These are phyloP conservation scores for Inonotus obliquus DNA, from an alignment of 1,284 basidiomycete genomes.

Conservation along the genomic window DNA sequence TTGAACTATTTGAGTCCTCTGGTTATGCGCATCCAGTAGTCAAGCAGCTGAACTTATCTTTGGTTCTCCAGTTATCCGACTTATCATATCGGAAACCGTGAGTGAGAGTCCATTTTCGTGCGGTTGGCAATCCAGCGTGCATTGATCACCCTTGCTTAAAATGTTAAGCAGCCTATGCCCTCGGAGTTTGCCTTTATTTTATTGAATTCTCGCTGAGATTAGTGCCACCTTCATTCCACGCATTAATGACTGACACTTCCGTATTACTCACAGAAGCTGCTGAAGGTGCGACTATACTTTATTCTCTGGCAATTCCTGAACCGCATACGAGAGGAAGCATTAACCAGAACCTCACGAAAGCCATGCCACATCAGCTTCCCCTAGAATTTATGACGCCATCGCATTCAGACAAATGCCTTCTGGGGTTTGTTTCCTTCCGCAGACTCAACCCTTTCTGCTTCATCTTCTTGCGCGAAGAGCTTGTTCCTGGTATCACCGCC, in stretches of 20 bases:
- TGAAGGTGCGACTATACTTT: background rate
- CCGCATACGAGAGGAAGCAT: background rate
- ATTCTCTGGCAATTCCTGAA: background rate
- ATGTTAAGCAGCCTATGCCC: too few species aligned
- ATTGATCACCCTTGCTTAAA: too few species aligned
- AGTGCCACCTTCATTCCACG: too few species aligned
- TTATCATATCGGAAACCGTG: too few species aligned
- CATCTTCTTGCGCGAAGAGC: background rate
- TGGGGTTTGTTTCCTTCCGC: background rate
- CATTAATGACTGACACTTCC: background rate
- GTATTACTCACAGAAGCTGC: background rate
- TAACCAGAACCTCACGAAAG: background rate
- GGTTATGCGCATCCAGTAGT: too few species aligned
- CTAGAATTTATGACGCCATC: slow-evolving; percentile 2
- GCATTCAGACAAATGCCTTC: background rate
- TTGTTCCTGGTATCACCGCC: background rate
- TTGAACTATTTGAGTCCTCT: too few species aligned
- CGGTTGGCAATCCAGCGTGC: too few species aligned
- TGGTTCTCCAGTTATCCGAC: too few species aligned
- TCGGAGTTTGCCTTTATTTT: too few species aligned
- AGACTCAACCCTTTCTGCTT: background rate
- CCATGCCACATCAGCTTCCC: background rate
- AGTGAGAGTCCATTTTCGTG: too few species aligned
- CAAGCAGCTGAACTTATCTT: too few species aligned
- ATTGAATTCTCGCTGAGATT: background rate